Evolutionary conservation across 2,329 filamentous ascomycete genomes (phyloP).

Genomic region (Ilyonectria destructans): DNA sequence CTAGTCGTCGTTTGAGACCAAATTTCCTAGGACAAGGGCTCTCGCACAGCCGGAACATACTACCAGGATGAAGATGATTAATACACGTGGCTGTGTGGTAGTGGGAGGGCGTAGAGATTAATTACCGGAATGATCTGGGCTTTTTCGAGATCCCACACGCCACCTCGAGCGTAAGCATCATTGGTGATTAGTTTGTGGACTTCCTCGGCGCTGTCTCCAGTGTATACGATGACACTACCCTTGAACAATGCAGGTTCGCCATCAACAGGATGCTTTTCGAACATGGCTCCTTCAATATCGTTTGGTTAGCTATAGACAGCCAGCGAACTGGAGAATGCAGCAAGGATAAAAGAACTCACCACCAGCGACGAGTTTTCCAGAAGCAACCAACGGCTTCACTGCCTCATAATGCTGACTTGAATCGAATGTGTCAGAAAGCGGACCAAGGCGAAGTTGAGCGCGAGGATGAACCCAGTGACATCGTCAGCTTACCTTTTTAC

Average conservation of each 20-base stretch:
- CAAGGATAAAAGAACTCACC: slow-evolving; percentile 24
- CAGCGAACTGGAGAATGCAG: not conserved
- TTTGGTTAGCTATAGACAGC: not conserved
- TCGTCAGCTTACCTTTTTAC: slow-evolving; percentile 20
- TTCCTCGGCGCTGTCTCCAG: slow-evolving; percentile 22
- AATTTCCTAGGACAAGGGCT: not conserved
- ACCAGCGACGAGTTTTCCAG: slow-evolving; percentile 33
- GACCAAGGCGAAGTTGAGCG: not conserved
- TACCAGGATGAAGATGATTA: not conserved
- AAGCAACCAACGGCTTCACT: slow-evolving; percentile 39
- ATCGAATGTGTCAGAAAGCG: not conserved
- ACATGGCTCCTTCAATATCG: slow-evolving; percentile 24
- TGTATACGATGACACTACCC: slow-evolving; percentile 33
- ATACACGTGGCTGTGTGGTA: not conserved
- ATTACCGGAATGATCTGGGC: slow-evolving; percentile 43
- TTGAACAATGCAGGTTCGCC: slow-evolving; percentile 32
- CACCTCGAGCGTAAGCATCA: slow-evolving; percentile 41
- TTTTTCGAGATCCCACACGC: slow-evolving; percentile 46
- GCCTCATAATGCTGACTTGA: slow-evolving; percentile 35
- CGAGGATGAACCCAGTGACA: not conserved
- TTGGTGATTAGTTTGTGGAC: slow-evolving; percentile 40
- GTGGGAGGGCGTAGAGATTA: not conserved
- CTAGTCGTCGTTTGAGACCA: not conserved
- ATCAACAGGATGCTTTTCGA: slow-evolving; percentile 35
- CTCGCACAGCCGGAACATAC: slow-evolving; percentile 30